These are phyloP conservation scores for Mucor sp. DNA, from an alignment of 371 early-diverging fungal genomes.

Conservation along the genomic window DNA sequence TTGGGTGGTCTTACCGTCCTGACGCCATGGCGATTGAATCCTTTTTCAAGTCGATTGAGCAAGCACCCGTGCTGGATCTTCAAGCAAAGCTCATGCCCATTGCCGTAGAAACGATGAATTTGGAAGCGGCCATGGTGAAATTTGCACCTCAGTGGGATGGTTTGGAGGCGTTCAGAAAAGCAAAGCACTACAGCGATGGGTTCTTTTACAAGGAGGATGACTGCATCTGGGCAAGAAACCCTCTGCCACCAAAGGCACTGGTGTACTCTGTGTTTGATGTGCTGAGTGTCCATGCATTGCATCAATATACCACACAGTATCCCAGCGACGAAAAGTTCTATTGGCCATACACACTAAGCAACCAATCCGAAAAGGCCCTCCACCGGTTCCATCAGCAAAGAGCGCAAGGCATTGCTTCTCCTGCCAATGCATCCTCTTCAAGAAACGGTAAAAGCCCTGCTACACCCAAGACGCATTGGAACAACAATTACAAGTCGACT, in stretches of 20 bases:
- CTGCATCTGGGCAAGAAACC: conserved; percentile 41
- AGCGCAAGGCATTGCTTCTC: background rate
- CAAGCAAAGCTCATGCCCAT: conserved; percentile 34
- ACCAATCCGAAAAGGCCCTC: conserved; percentile 15
- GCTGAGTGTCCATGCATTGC: conserved; percentile 34
- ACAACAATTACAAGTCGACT: background rate
- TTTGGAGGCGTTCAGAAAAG: conserved; percentile 30
- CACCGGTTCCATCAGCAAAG: conserved; percentile 26
- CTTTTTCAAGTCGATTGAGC: conserved; percentile 19
- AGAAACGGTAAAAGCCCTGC: background rate
- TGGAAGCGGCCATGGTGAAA: conserved; percentile 28
- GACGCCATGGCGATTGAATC: conserved; percentile 47
- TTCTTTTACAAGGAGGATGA: conserved; percentile 35
- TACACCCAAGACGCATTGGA: background rate
- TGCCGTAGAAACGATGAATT: conserved; percentile 30
- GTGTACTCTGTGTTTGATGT: conserved; percentile 53
- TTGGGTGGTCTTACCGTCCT: conserved; percentile 45
- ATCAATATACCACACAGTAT: conserved; percentile 16
- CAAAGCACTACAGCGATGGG: conserved; percentile 27
- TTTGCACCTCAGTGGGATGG: conserved; percentile 38
- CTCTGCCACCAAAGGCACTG: conserved; percentile 40
- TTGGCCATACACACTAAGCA: conserved; percentile 32
- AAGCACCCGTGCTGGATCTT: conserved; percentile 36
- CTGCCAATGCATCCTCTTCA: background rate
- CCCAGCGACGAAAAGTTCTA: conserved; percentile 7